Evolutionary conservation across 805 yeast species (phyloP).

Genomic region (Pichia nanzhaoensis): DNA sequence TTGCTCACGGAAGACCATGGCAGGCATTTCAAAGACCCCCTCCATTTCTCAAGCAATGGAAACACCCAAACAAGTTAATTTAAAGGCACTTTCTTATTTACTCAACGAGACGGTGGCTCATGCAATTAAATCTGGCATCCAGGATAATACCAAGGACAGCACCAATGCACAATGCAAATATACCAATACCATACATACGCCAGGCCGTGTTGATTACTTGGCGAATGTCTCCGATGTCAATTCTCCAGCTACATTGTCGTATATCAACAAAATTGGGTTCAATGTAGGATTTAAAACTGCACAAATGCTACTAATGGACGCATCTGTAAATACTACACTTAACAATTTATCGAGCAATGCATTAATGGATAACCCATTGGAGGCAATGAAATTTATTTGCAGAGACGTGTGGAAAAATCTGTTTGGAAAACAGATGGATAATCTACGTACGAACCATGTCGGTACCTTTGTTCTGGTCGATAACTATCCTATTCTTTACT

Average conservation of each 20-base stretch:
- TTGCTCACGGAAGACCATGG: not conserved
- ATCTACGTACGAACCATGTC: constrained; percentile 84
- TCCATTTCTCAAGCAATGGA: too few relatives aligned
- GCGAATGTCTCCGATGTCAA: not conserved
- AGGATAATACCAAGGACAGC: not conserved
- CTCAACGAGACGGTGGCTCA: constrained; percentile 8
- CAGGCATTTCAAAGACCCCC: not conserved
- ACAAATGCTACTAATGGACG: constrained; percentile 39
- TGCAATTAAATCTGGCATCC: constrained; percentile 2
- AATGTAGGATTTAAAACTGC: constrained; percentile 15
- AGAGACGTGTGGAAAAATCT: constrained; percentile 83
- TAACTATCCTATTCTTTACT: constrained; percentile 27
- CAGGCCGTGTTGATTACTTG: constrained; percentile 2
- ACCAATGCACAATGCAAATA: too few relatives aligned
- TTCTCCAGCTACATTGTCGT: not conserved
- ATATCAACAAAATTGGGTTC: constrained; percentile 13
- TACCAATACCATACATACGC: not conserved
- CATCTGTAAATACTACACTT: not conserved
- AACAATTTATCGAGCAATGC: constrained; percentile 3
- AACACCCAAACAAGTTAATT: not conserved
- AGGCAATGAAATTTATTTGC: constrained; percentile 87
- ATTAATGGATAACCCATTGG: constrained; percentile 37
- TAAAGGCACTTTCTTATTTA: constrained; percentile 2
- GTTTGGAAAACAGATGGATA: constrained; percentile 84
- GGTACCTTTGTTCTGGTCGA: constrained; percentile 79